phyloP scores from a whole-genome alignment of 306 rosid species.

The Acacia acuminata region DNA sequence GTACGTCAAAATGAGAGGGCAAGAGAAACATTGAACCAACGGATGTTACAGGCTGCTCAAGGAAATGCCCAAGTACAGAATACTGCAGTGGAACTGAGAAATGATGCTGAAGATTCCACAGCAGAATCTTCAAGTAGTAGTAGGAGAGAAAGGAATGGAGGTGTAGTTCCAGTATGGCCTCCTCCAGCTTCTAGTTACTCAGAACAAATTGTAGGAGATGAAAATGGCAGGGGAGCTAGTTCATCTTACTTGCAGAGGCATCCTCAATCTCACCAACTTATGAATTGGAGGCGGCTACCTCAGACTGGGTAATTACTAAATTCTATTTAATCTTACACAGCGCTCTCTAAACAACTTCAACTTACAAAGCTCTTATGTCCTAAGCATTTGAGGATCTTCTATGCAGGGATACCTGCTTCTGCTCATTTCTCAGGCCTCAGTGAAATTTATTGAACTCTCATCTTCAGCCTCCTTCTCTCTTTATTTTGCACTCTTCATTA shows the following conservation, averaged over 20 bases:
- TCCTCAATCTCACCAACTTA: constrained; percentile 82
- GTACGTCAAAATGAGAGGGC: constrained; percentile 37
- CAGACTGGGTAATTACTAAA: constrained; percentile 69
- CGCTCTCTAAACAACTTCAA: background rate
- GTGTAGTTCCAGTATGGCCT: constrained; percentile 87
- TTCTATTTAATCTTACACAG: background rate
- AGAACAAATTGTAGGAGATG: constrained; percentile 80
- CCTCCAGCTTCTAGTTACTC: constrained; percentile 65
- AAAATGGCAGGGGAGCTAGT: constrained; percentile 61
- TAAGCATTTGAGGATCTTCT: constrained; percentile 4
- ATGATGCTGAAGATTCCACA: constrained; percentile 62
- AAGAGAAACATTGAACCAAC: constrained; percentile 45
- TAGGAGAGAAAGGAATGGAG: constrained; percentile 87
- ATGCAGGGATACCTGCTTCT: background rate
- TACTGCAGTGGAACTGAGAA: constrained; percentile 35
- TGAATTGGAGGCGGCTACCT: constrained; percentile 78
- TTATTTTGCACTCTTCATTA: background rate
- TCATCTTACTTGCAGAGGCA: constrained; percentile 81
- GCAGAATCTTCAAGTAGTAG: constrained; percentile 72
- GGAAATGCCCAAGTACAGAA: constrained; percentile 36
- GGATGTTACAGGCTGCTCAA: constrained; percentile 36
- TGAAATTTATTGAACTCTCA: background rate
- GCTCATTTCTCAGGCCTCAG: background rate
- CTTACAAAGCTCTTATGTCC: background rate
- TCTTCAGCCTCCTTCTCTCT: background rate